Evolutionary conservation across 2,329 filamentous ascomycete genomes (phyloP).

Genomic region (Cladobotryum protrusum): DNA sequence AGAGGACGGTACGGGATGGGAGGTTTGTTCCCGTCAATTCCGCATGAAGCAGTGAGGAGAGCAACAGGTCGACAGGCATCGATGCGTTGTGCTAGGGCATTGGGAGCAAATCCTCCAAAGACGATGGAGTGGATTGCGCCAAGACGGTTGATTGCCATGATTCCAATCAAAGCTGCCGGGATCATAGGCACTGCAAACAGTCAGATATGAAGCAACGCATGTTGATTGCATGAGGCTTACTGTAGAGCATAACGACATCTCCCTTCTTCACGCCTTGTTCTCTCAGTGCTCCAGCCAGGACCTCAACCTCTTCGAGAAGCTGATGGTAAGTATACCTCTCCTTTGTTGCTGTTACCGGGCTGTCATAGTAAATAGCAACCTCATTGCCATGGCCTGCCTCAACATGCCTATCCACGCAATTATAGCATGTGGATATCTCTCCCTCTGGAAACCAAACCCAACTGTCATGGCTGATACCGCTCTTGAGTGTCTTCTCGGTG

Average conservation of each 20-base stretch:
- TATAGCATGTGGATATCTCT: conserved; percentile 86
- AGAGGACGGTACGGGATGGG: conserved; percentile 71
- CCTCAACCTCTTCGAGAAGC: conserved; percentile 73
- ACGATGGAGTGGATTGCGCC: conserved; percentile 89
- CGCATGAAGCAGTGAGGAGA: conserved; percentile 85
- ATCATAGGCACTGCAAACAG: conserved; percentile 80
- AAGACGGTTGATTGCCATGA: conserved; percentile 72
- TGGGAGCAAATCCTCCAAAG: conserved; percentile 83
- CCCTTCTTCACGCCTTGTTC: conserved; percentile 78
- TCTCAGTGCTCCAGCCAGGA: conserved; percentile 71
- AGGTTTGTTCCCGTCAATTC: conserved; percentile 80
- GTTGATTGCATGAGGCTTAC: conserved; percentile 38
- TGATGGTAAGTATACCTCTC: conserved; percentile 67
- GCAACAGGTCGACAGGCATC: conserved; percentile 70
- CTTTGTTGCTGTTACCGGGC: conserved; percentile 70
- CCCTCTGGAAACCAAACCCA: conserved; percentile 92
- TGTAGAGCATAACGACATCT: conserved; percentile 87
- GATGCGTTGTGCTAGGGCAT: conserved; percentile 79
- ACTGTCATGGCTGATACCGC: conserved; percentile 59
- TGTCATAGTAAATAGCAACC: conserved; percentile 80
- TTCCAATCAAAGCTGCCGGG: conserved; percentile 77
- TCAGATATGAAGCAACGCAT: neutral
- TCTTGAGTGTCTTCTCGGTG: conserved; percentile 57
- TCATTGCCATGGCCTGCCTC: conserved; percentile 64
- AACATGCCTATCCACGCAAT: conserved; percentile 89